Evolutionary conservation across 2,329 filamentous ascomycete genomes (phyloP).

Genomic region (Incumbomyces delicatus): DNA sequence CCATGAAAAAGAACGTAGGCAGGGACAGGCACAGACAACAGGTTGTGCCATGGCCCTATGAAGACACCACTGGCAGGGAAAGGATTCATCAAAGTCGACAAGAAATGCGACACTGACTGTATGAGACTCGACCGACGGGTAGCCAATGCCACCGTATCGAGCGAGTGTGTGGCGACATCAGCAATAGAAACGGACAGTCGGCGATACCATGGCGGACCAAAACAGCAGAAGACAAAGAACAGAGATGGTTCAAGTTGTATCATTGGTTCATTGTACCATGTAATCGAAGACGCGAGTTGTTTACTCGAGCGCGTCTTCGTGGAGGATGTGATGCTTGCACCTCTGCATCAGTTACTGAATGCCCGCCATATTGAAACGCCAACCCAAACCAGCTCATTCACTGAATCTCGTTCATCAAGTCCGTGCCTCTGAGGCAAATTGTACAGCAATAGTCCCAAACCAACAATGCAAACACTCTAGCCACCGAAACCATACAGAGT

Average conservation of each 20-base stretch:
- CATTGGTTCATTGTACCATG: conserved; percentile 3
- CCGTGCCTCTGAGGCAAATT: conserved; percentile 2
- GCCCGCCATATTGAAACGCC: conserved; percentile 4
- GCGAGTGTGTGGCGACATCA: too few species aligned
- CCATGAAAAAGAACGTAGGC: too few species aligned
- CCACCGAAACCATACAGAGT: conserved; percentile 72
- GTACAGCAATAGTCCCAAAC: conserved; percentile 2
- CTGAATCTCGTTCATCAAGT: conserved; percentile 4
- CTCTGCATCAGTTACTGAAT: conserved; percentile 2
- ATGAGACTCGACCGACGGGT: too few species aligned
- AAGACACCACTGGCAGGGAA: too few species aligned
- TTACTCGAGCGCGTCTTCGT: conserved; percentile 1
- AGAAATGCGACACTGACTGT: too few species aligned
- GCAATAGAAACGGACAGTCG: too few species aligned
- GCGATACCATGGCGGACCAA: not conserved
- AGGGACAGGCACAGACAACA: too few species aligned
- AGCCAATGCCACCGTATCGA: too few species aligned
- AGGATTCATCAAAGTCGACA: too few species aligned
- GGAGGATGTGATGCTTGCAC: conserved; percentile 1
- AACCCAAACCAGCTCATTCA: not conserved
- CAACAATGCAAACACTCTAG: conserved; percentile 36
- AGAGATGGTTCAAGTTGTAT: not conserved
- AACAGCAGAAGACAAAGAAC: not conserved
- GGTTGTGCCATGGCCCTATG: too few species aligned
- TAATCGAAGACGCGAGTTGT: not conserved